phyloP scores from a whole-genome alignment of 2,329 filamentous ascomycete genomes.

The Pyricularia pennisetigena region DNA sequence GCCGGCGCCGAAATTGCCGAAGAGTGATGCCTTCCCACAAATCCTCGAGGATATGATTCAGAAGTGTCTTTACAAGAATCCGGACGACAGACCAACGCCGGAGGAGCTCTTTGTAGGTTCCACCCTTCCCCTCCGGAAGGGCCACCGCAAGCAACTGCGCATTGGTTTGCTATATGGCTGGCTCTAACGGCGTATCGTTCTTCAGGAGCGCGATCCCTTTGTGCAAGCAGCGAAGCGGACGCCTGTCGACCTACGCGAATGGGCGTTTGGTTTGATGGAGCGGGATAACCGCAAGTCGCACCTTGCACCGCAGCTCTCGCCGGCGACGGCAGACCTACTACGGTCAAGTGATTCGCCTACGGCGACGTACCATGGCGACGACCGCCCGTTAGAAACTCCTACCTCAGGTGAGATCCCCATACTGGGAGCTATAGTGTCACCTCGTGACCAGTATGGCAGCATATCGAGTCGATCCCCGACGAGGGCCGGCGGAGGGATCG shows the following conservation, averaged over 20 bases:
- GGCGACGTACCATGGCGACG: constrained; percentile 32
- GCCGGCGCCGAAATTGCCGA: constrained; percentile 82
- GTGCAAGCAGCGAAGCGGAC: constrained; percentile 94
- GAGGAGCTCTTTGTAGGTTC: constrained; percentile 78
- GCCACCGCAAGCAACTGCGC: not conserved
- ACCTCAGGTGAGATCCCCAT: constrained; percentile 67
- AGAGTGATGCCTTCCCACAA: constrained; percentile 92
- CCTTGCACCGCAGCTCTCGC: constrained; percentile 69
- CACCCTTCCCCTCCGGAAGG: not conserved
- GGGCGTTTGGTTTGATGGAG: constrained; percentile 91
- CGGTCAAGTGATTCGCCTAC: constrained; percentile 50
- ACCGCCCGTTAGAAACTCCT: constrained; percentile 45
- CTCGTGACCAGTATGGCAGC: constrained; percentile 36
- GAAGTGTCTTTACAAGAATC: constrained; percentile 86
- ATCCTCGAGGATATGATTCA: constrained; percentile 97
- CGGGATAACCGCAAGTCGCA: constrained; percentile 93
- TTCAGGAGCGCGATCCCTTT: constrained; percentile 82
- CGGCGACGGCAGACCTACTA: constrained; percentile 67
- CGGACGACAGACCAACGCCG: constrained; percentile 81
- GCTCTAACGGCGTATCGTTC: constrained; percentile 14
- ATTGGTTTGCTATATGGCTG: constrained; percentile 2
- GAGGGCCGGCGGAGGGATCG: constrained; percentile 31
- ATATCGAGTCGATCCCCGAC: constrained; percentile 40
- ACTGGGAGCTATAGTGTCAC: constrained; percentile 45
- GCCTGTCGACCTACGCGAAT: constrained; percentile 84